Conservation (phyloP, 345 rosid genomes). For the Citrus mangshanensis region DNA sequence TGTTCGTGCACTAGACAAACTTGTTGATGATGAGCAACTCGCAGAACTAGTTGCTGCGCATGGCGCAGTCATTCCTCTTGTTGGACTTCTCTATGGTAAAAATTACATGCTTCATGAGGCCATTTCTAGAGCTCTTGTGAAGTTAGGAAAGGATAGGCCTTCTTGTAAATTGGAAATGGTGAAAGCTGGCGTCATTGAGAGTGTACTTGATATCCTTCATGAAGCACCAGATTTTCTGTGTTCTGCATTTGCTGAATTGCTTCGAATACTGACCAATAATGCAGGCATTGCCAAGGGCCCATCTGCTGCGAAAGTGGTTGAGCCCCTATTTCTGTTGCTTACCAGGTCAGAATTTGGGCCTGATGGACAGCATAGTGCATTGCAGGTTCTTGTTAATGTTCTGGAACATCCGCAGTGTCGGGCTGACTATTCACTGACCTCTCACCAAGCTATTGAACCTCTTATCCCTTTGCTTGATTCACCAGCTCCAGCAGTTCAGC, state of each 20-base stretch:
- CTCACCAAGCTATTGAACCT: constrained; percentile 91
- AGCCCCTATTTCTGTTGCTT: constrained; percentile 75
- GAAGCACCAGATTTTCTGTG: constrained; percentile 96
- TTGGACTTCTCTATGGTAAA: constrained; percentile 89
- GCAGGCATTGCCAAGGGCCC: constrained; percentile 93
- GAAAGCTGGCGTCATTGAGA: constrained; percentile 92
- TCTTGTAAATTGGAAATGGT: constrained; percentile 98
- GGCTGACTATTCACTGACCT: constrained; percentile 67
- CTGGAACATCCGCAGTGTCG: constrained; percentile 97
- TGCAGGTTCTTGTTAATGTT: constrained; percentile 93
- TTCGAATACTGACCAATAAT: constrained; percentile 91
- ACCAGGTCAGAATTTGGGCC: constrained; percentile 84
- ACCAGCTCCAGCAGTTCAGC: constrained; percentile 89
- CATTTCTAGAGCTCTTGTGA: constrained; percentile 89
- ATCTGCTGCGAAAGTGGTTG: constrained; percentile 94
- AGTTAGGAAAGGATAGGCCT: constrained; percentile 98
- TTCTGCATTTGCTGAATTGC: constrained; percentile 89
- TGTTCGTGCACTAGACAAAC: constrained; percentile 91
- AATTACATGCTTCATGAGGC: constrained; percentile 94
- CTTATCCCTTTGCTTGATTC: constrained; percentile 94
- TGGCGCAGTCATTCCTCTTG: constrained; percentile 98
- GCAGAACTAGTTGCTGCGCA: constrained; percentile 99
- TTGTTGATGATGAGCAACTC: constrained; percentile 95
- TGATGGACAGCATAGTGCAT: constrained; percentile 89
- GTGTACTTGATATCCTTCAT: constrained; percentile 81